Evolutionary conservation across 345 rosid genomes (phyloP), one percentile per base, ranked within the genome.

Genomic region (Moricandia arvensis): DNA sequence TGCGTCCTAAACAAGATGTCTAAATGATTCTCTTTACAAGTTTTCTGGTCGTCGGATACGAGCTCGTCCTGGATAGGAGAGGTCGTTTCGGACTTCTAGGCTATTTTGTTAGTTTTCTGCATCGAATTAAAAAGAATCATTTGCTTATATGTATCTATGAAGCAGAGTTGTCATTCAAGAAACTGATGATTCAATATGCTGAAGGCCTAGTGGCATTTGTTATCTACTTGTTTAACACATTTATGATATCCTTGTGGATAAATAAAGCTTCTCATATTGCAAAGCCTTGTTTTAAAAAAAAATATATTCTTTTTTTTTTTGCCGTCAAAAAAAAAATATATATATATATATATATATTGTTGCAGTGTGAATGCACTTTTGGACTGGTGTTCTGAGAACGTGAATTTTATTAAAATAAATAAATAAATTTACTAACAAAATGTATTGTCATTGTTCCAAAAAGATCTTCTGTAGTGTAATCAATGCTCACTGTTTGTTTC

Each of bases 331-430:
- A n/a, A n/a, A n/a, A n/a, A n/a, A n/a, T n/a, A 43, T 43, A 43
- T 43, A 5, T n/a, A n/a, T n/a, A n/a, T n/a, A n/a, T n/a, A n/a
- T n/a, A n/a, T n/a, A 45, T 45, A 45, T 45, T n/a, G n/a, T n/a
- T n/a, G n/a, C n/a, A n/a, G n/a, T n/a, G n/a, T n/a, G n/a, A n/a
- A n/a, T n/a, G 61, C 41, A 30, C 37, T 66, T 59, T 43, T 43
- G 54, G 53, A 63, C 79, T 59, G 62, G 47, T 51, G 45, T n/a
- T n/a, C n/a, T n/a, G n/a, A n/a, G n/a, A 64, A 17, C n/a, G 64
- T n/a, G n/a, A n/a, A n/a, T n/a, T n/a, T n/a, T n/a, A n/a, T n/a
- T n/a, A 66, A 6, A 35, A 24, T 1, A 37, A 41, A 35, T 7
- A 18, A 49, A 64, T 51, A 26, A 0, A 41, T 15, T 18, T 18